Evolutionary conservation across 805 yeast genomes (phyloP).

Genomic region (Ogataea philodendri): DNA sequence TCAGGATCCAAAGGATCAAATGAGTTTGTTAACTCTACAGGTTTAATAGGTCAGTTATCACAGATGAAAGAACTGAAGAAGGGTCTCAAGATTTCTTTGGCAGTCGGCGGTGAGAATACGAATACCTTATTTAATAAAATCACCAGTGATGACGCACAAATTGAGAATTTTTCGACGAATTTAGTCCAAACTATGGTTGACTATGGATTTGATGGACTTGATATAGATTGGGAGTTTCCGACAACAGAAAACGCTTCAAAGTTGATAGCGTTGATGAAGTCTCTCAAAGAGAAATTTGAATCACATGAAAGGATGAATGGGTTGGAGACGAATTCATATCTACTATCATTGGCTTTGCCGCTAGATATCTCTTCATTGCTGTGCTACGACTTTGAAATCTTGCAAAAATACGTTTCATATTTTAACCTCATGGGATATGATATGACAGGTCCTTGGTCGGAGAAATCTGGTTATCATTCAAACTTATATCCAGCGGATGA

Average conservation of each 20-base stretch:
- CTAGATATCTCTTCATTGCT: conserved; percentile 49
- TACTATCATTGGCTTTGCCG: conserved; percentile 76
- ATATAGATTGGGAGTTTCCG: conserved; percentile 95
- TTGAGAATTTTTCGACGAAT: conserved; percentile 49
- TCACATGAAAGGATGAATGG: conserved; percentile 32
- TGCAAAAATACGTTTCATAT: conserved; percentile 58
- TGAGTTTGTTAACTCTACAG: conserved; percentile 22
- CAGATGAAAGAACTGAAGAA: conserved; percentile 27
- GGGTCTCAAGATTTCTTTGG: conserved; percentile 56
- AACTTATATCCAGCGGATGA: conserved; percentile 45
- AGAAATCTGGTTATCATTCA: conserved; percentile 61
- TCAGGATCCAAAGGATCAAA: too few relatives aligned
- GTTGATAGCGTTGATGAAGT: conserved; percentile 43
- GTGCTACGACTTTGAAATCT: conserved; percentile 44
- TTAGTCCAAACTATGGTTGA: conserved; percentile 45
- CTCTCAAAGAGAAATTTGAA: conserved; percentile 41
- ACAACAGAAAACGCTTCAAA: conserved; percentile 42
- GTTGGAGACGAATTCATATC: conserved; percentile 32
- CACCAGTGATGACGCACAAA: conserved; percentile 21
- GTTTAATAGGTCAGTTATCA: conserved; percentile 32
- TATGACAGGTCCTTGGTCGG: conserved; percentile 76
- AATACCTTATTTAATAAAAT: conserved; percentile 40
- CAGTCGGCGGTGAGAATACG: conserved; percentile 80
- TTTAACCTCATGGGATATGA: conserved; percentile 96
- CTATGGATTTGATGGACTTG: conserved; percentile 84